phyloP scores from a whole-genome alignment of 768 basidiomycete genomes.

The Suillus fuscotomentosus region DNA sequence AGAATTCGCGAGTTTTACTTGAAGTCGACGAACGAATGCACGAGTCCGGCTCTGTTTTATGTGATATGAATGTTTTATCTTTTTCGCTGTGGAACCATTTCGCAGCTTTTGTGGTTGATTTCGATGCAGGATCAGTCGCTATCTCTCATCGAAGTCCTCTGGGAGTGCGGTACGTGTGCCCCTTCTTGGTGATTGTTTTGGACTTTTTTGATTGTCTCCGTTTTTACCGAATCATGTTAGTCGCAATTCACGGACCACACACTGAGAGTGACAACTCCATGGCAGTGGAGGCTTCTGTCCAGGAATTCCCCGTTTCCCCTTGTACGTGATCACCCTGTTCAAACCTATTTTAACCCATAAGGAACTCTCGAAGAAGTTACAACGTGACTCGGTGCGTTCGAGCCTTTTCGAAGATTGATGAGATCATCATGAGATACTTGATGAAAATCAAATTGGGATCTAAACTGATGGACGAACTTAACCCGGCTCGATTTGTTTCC shows the following conservation, averaged over 20 bases:
- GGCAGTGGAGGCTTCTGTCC: neutral
- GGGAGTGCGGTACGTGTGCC: neutral
- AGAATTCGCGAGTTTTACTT: neutral
- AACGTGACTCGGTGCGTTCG: neutral
- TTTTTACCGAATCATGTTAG: neutral
- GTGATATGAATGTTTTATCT: neutral
- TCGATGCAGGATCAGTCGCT: neutral
- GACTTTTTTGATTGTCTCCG: neutral
- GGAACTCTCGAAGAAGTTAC: neutral
- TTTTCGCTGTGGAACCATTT: neutral
- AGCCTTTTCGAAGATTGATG: neutral
- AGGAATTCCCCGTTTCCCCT: neutral
- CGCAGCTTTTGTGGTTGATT: neutral
- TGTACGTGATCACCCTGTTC: neutral
- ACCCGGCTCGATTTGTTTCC: neutral
- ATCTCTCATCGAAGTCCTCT: neutral
- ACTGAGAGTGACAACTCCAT: neutral
- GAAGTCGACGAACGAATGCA: too few relatives aligned
- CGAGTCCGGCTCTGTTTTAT: neutral
- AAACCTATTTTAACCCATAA: neutral
- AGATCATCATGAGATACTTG: constrained; percentile 8
- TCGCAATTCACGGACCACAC: neutral
- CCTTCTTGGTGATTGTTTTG: neutral
- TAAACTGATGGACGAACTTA: constrained; percentile 2
- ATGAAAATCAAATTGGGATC: neutral